These are phyloP conservation scores for Aleurites moluccanus DNA, from an alignment of 441 rosid species.

Conservation along the genomic window DNA sequence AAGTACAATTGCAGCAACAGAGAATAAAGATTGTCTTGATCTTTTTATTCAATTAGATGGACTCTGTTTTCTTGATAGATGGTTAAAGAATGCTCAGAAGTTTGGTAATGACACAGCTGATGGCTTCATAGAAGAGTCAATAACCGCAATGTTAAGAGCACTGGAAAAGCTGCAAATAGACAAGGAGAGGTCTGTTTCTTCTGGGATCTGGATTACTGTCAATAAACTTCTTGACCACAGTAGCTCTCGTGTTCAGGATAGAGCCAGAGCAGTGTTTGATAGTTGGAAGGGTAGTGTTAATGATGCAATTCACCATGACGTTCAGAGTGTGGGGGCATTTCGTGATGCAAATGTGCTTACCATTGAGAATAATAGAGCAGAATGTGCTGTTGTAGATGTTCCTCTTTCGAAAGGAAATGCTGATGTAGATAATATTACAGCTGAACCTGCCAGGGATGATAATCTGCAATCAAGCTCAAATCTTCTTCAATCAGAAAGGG, in stretches of 20 bases:
- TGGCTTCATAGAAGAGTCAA: conserved; percentile 67
- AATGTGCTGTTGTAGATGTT: conserved; percentile 39
- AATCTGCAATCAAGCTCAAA: conserved; percentile 38
- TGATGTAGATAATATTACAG: conserved; percentile 38
- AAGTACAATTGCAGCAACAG: conserved; percentile 77
- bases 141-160: conserved; percentile 67
- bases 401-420: conserved; percentile 37
- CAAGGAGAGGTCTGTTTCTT: conserved; percentile 60
- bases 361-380: conserved; percentile 30
- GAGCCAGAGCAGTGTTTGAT: conserved; percentile 61
- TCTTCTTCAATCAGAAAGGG: conserved; percentile 37
- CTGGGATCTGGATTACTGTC: conserved; percentile 76
- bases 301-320: conserved; percentile 37
- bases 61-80: conserved; percentile 64
- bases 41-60: conserved; percentile 88
- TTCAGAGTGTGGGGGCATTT: conserved; percentile 36
- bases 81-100: conserved; percentile 73
- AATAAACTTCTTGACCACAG: conserved; percentile 67
- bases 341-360: conserved; percentile 26
- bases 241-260: conserved; percentile 63
- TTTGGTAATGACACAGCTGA: conserved; percentile 47
- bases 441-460: conserved; percentile 37
- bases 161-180: conserved; percentile 74
- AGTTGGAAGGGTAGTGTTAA: conserved; percentile 53
- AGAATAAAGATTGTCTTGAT: conserved; percentile 87